phyloP scores from a whole-genome alignment of 257 asterid species.

The Linaria vulgaris region DNA sequence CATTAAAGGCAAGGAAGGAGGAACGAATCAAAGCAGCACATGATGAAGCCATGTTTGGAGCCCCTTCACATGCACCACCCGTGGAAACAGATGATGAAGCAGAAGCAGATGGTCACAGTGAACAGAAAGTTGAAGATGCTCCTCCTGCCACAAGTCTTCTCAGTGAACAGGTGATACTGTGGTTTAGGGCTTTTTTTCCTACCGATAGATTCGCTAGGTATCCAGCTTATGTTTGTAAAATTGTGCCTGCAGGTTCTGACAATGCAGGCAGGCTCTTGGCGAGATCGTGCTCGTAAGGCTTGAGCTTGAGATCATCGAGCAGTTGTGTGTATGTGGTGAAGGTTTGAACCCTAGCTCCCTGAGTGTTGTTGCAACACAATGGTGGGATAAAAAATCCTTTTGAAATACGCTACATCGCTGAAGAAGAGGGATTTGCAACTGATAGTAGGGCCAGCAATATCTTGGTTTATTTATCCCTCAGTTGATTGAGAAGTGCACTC shows the following conservation, averaged over 20 bases:
- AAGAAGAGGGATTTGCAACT: no score
- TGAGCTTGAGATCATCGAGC: conserved; percentile 37
- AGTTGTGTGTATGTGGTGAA: no score
- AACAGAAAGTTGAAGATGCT: conserved; percentile 33
- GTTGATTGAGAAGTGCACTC: no score
- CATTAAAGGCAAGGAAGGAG: conserved; percentile 62
- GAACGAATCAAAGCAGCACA: conserved; percentile 69
- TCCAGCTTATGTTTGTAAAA: conserved; percentile 1
- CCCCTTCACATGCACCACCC: conserved; percentile 45
- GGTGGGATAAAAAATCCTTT: no score
- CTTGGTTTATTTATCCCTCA: no score
- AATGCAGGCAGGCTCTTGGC: conserved; percentile 77
- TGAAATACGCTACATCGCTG: no score
- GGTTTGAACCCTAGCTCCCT: no score
- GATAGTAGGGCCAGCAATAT: no score
- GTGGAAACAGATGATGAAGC: conserved; percentile 38
- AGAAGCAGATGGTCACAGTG: conserved; percentile 25
- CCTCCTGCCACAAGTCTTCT: conserved; percentile 44
- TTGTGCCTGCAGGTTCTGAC: conserved; percentile 46
- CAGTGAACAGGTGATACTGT: conserved; percentile 59
- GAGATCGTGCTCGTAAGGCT: conserved; percentile 59
- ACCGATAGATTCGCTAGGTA: neutral
- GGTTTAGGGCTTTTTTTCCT: neutral
- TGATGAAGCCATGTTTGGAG: conserved; percentile 88
- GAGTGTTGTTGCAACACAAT: no score